Evolutionary conservation across 345 rosid genomes (phyloP).

Genomic region (Aethionema arabicum): DNA sequence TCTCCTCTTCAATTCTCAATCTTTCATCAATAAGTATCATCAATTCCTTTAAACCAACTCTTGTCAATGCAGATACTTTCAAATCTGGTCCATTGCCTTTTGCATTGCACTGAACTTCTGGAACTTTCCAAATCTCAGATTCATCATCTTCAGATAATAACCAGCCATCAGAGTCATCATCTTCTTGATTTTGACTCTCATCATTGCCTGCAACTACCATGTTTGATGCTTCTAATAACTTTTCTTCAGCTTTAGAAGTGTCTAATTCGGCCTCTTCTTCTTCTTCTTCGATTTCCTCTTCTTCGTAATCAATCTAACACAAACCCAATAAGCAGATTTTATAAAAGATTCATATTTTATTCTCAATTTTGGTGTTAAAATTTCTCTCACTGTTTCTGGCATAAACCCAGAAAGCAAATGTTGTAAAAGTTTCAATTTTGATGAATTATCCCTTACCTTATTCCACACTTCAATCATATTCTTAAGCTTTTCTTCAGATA

Average conservation of each 20-base stretch:
- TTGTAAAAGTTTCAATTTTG: background rate
- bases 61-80: conserved; percentile 65
- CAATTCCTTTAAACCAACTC: conserved; percentile 77
- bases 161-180: conserved; percentile 47
- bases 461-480: conserved; percentile 96
- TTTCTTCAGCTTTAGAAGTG: conserved; percentile 36
- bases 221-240: conserved; percentile 29
- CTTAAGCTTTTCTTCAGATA: conserved; percentile 73
- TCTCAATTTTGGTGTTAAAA: no score
- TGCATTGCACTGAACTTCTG: conserved; percentile 27
- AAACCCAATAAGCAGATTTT: background rate
- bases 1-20: conserved; percentile 46
- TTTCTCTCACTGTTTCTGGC: no score
- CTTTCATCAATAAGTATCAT: conserved; percentile 57
- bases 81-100: conserved; percentile 47
- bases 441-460: conserved; percentile 46
- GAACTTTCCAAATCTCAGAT: conserved; percentile 35
- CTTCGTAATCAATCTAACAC: conserved; percentile 68
- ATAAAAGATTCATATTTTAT: no score
- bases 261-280: conserved; percentile 25
- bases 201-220: conserved; percentile 25
- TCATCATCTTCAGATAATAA: conserved; percentile 48
- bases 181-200: conserved; percentile 24
- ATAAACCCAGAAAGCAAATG: no score
- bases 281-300: conserved; percentile 42